Evolutionary conservation across 139 green algal genomes (phyloP), one percentile per base, ranked within the genome.

Genomic region (Chlorella sp.): DNA sequence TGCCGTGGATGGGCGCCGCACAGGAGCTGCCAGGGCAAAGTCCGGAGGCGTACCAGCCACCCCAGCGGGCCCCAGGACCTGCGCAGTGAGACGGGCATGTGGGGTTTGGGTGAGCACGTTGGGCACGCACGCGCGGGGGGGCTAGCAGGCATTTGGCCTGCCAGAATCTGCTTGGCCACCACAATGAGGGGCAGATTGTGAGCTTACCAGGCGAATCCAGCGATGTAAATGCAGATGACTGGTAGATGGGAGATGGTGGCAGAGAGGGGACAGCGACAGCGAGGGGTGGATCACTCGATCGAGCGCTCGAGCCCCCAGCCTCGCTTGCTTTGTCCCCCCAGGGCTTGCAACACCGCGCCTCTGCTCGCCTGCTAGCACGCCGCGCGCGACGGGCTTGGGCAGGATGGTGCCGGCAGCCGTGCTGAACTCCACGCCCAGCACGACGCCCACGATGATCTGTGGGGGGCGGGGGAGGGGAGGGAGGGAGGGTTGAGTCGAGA

Each of bases 201-300:
- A 25, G 31, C 58, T 40, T 29, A 65, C 67, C 85, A 94, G 19
- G 90, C 90, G 77, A 90, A 91, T 25, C 82, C 83, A 38, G 83
- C 71, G 38, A 92, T 85, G 69, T 84, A 94, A 56, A 92, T 41
- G 80, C 87, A n/a, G n/a, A n/a, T n/a, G n/a, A n/a, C n/a, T n/a
- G n/a, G n/a, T n/a, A n/a, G n/a, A n/a, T n/a, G n/a, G n/a, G n/a
- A n/a, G n/a, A n/a, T n/a, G n/a, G n/a, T n/a, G n/a, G n/a, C n/a
- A n/a, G n/a, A n/a, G n/a, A n/a, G n/a, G n/a, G n/a, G n/a, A n/a
- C n/a, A n/a, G n/a, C n/a, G n/a, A n/a, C n/a, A n/a, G n/a, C n/a
- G n/a, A n/a, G n/a, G n/a, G n/a, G n/a, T n/a, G n/a, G n/a, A n/a
- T n/a, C n/a, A n/a, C n/a, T n/a, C n/a, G n/a, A n/a, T n/a, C n/a